Percentiles rank a stretch among this genome's conserved stretches.
Conservation (phyloP, 805 yeast species). For the Myxozyma mucilagina region DNA sequence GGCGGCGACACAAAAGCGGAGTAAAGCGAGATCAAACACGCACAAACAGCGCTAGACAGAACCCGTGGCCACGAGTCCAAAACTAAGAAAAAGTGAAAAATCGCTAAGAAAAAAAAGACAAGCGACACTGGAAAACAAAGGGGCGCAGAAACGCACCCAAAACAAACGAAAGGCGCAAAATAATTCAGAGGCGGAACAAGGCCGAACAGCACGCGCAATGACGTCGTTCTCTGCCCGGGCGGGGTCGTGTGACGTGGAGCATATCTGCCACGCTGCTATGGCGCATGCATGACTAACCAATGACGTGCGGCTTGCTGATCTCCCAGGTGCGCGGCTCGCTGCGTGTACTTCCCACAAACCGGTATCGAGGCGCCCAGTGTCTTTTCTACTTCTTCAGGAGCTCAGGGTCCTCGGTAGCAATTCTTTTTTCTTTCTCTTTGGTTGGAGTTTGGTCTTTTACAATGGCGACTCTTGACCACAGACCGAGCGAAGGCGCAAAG, state of each 20-base stretch:
- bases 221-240: constrained; percentile 4
- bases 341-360: no score
- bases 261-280: not conserved
- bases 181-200: not conserved
- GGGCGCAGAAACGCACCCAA: no score
- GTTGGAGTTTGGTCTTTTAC: not conserved
- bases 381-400: no score
- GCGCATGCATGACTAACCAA: not conserved
- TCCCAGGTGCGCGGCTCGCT: not conserved
- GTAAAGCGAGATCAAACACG: not conserved
- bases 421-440: no score
- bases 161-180: no score
- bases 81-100: no score
- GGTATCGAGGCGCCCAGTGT: no score
- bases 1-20: constrained; percentile 1
- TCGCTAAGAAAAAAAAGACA: no score
- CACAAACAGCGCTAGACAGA: not conserved
- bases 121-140: no score
- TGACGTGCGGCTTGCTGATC: not conserved
- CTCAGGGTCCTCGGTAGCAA: no score
- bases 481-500: not conserved
- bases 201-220: constrained; percentile 2
- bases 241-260: constrained; percentile 14
- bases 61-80: no score
- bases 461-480: not conserved